phyloP scores from a whole-genome alignment of 441 rosid genomes.

The Adansonia grandidieri region DNA sequence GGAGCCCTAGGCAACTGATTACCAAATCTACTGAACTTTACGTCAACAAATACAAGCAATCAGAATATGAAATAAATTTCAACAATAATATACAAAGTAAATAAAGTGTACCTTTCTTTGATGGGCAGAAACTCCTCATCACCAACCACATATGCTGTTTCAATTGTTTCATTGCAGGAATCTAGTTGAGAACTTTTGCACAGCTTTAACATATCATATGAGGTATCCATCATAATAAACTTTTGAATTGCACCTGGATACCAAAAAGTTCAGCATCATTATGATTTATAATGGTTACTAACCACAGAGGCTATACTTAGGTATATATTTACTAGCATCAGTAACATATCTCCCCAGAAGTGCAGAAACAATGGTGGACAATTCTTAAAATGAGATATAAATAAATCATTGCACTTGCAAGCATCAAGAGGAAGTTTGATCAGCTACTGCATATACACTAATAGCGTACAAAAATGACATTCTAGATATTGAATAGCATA shows the following conservation, averaged over 20 bases:
- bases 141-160: conserved; percentile 74
- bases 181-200: conserved; percentile 57
- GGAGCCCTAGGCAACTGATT: conserved; percentile 92
- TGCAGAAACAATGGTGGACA: neutral
- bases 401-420: conserved; percentile 10
- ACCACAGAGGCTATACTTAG: conserved; percentile 4
- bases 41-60: conserved; percentile 34
- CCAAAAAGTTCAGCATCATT: conserved; percentile 15
- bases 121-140: conserved; percentile 95
- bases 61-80: conserved; percentile 25
- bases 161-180: conserved; percentile 44
- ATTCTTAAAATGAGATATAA: neutral
- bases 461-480: neutral
- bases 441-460: neutral
- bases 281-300: neutral
- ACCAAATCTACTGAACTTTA: conserved; percentile 91
- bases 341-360: conserved; percentile 18
- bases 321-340: neutral
- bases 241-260: conserved; percentile 79
- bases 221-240: conserved; percentile 93
- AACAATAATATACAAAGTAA: conserved; percentile 5
- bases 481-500: neutral
- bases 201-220: conserved; percentile 78
- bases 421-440: neutral
- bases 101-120: conserved; percentile 63